Base-by-base conservation (phyloP, 306 rosid species). In the Mimosa pudica region DNA sequence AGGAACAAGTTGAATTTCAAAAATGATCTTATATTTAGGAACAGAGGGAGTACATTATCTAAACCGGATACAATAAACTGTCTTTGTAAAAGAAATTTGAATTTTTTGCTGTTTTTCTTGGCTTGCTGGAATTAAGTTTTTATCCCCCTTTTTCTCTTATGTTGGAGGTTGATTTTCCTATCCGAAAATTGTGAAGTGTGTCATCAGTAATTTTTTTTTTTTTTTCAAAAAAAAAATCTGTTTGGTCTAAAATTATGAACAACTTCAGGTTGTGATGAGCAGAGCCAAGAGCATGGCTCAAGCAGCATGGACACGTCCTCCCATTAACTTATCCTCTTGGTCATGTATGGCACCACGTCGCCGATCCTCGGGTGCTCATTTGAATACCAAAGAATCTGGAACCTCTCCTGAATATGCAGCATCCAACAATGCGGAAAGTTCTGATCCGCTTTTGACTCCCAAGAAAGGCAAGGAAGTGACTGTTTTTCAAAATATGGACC, bases 321-420 rank as follows among this genome's bases (percentile, higher is more conserved):
- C 80, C 33, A 91, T 95, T 66, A 79, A 71, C 75, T 71, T 95
- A 61, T 86, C 98, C 24, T 90, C 99, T 61, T 95, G 98, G 99
- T 91, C 98, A 44, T 95, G 99, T 90, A 90, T 95, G 70, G 99
- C 97, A 48, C 99, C 99, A 38, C 98, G 99, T 71, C 98, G 88
- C 17, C 88, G 96, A 83, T 72, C 88, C 66, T 42, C 80, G 41
- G 79, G 80, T 78, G 52, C 84, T 52, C 85, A 67, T 76, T 71
- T 89, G 75, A 84, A 73, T 66, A 67, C 88, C 61, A 84, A 57
- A 16, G 92, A 82, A 55, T 87, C 78, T 32, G 90, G 76, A 76
- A 77, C 49, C 76, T 84, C 91, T 67, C 78, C 77, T 3, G 77
- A 58, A 36, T 70, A 90, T 70, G 24, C 83, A 47, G 38, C 72